These are phyloP conservation scores for Exutisphaerella laricina DNA, from an alignment of 2,329 filamentous ascomycete species.

Conservation along the genomic window DNA sequence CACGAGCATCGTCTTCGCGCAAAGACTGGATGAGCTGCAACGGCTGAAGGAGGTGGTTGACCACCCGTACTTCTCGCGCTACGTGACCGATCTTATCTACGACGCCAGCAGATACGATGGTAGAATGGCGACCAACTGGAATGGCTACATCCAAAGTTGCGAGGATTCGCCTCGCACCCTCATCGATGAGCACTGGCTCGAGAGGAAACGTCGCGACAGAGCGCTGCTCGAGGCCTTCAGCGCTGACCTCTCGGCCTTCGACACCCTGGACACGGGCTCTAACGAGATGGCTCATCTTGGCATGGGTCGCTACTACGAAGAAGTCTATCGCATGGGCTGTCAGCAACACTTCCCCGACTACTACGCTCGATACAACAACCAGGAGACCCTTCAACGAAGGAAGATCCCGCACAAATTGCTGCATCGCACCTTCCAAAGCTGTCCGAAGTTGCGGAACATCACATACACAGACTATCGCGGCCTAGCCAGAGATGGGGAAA, in stretches of 20 bases:
- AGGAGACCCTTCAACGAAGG: background rate
- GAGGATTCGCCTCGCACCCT: background rate
- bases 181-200: slow-evolving; percentile 1
- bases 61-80: slow-evolving; percentile 13
- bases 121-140: background rate
- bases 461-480: background rate
- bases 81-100: slow-evolving; percentile 13
- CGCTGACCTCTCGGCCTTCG: background rate
- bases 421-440: background rate
- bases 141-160: background rate
- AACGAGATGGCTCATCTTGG: background rate
- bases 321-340: slow-evolving; percentile 2
- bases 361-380: slow-evolving; percentile 1
- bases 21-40: slow-evolving; percentile 6
- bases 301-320: background rate
- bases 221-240: background rate
- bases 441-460: background rate
- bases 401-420: background rate
- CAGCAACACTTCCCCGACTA: slow-evolving; percentile 3
- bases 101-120: slow-evolving; percentile 14
- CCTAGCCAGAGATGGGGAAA: slow-evolving; percentile 1
- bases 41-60: slow-evolving; percentile 10
- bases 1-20: slow-evolving; percentile 10
- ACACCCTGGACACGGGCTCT: background rate
- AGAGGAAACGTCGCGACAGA: background rate